These are phyloP conservation scores for Populus deltoides DNA, from an alignment of 345 rosid genomes.

Conservation along the genomic window DNA sequence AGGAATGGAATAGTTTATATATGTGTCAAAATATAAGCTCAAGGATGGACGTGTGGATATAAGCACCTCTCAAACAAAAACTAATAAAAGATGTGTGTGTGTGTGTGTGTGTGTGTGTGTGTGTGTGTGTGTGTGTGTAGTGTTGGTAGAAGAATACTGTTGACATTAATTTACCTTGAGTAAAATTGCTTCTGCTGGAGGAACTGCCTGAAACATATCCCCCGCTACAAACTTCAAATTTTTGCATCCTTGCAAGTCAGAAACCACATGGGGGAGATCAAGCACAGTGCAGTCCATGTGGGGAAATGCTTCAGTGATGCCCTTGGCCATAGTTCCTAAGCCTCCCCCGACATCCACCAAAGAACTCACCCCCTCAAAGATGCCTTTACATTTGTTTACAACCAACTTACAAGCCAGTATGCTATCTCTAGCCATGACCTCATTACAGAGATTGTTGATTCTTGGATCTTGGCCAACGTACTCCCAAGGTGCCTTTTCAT, in stretches of 20 bases:
- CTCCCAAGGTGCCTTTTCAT: neutral
- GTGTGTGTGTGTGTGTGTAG: neutral
- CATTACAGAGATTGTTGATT: neutral
- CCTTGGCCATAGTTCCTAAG: conserved; percentile 12
- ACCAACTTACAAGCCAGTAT: neutral
- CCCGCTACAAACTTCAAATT: conserved; percentile 36
- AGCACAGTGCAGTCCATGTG: conserved; percentile 15
- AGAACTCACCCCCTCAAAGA: conserved; percentile 17
- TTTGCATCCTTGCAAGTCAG: conserved; percentile 12
- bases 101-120: too few species aligned
- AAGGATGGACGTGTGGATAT: too few species aligned
- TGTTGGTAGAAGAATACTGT: neutral
- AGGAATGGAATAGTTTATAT: too few species aligned
- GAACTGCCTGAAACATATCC: conserved; percentile 34
- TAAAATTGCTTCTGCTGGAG: conserved; percentile 26
- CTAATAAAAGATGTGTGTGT: too few species aligned
- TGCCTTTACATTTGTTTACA: neutral
- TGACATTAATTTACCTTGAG: conserved; percentile 22
- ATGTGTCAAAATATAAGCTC: too few species aligned
- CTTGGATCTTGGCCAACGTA: neutral
- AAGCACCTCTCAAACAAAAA: too few species aligned
- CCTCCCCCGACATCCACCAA: conserved; percentile 27
- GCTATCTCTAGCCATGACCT: conserved; percentile 19
- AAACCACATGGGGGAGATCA: conserved; percentile 22
- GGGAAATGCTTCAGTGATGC: conserved; percentile 12